Evolutionary conservation across 192 early-diverging fungal genomes (phyloP).

Genomic region (Backusella mclennaniae): DNA sequence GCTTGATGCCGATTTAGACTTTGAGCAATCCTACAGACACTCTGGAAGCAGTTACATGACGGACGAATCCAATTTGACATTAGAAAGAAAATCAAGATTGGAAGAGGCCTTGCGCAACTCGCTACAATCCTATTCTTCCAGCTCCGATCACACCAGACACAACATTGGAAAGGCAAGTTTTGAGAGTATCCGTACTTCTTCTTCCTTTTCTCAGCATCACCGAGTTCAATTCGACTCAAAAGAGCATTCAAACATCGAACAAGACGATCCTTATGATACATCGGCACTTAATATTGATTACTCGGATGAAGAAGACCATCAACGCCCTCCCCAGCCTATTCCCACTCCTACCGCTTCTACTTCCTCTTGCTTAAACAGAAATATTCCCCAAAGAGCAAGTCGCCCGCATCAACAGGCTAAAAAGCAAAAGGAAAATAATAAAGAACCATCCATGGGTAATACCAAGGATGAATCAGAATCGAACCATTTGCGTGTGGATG

Average conservation of each 20-base stretch:
- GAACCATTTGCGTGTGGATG: conserved; percentile 11
- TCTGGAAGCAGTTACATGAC: neutral
- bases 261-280: conserved; percentile 25
- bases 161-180: conserved; percentile 11
- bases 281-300: conserved; percentile 37
- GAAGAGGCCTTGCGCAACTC: conserved; percentile 7
- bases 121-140: conserved; percentile 17
- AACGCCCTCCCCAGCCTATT: neutral
- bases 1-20: conserved; percentile 26
- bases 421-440: neutral
- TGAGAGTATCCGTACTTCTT: conserved; percentile 13
- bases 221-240: neutral
- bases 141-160: conserved; percentile 1
- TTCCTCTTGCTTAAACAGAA: neutral
- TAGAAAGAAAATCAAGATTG: neutral
- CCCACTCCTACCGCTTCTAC: neutral
- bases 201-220: neutral
- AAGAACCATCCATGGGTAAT: neutral
- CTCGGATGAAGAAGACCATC: conserved; percentile 26
- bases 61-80: neutral
- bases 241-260: neutral
- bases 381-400: neutral
- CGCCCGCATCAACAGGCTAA: neutral
- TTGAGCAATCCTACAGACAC: neutral
- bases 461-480: neutral